Base-by-base conservation (phyloP, 2,329 filamentous ascomycete genomes). In the Kalmusia sp. region DNA sequence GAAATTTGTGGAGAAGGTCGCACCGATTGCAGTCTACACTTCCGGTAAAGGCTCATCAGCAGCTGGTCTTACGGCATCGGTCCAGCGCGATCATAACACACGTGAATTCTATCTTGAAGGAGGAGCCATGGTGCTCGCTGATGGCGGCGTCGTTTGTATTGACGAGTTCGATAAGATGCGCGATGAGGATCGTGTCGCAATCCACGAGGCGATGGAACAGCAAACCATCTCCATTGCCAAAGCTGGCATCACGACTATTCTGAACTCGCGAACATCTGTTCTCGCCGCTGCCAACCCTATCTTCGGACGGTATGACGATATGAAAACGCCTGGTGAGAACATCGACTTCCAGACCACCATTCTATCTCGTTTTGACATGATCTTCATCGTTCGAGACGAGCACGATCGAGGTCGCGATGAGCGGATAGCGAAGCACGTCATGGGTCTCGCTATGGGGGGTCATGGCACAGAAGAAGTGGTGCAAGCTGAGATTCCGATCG, bases 151-250 rank as follows among this genome's bases (percentile, higher is more conserved):
- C 1, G 95, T 98, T 8, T 98, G 95, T 76, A 99, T 99, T 65
- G 95, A 99, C 71, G 95, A 99, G 77, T 99, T 99, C 71, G 95
- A 99, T 80, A 99, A 99, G 82, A 99, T 99, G 95, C 85, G 95
- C 58, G 95, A 99, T 71, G 95, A 99, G 75, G 95, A 99, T 67
- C 86, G 95, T 64, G 95, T 98, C 6, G 95, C 95, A 2, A 99
- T 99, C 62, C 95, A 99, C 82, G 95, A 99, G 84, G 95, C 95
- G 53, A 99, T 99, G 95, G 95, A 99, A 74, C 95, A 99, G 78
- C 95, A 99, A 76, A 99, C 95, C 0, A 99, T 99, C 56, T 98
- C 95, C 9, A 98, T 99, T 65, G 95, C 95, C 59, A 98, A 99
- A 78, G 95, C 95, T 0, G 95, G 95, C 66, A 99, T 99, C 70